These are phyloP conservation scores for Inonotus hispidus DNA, from an alignment of 1,284 basidiomycete species.

Conservation along the genomic window DNA sequence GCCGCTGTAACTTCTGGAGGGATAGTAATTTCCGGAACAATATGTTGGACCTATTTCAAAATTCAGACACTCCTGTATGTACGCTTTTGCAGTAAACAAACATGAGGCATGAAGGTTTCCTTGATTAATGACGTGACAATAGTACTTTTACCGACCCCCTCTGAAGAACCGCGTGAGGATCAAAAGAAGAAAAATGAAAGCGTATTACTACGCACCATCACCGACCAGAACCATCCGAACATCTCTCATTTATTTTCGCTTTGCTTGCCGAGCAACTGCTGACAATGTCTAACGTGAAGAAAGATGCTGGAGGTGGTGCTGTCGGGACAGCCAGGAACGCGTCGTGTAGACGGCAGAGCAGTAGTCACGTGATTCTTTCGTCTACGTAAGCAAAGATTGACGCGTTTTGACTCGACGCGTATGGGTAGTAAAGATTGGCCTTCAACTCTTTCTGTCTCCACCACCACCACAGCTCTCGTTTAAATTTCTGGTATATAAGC, in stretches of 20 bases:
- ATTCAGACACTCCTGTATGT: not conserved
- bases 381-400: not conserved
- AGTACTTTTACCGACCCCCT: conserved; percentile 92
- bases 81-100: conserved; percentile 34
- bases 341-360: not conserved
- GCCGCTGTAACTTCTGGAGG: conserved; percentile 94
- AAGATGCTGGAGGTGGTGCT: not conserved
- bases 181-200: not conserved
- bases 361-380: not conserved
- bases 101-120: conserved; percentile 86
- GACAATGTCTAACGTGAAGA: not conserved
- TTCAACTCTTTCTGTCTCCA: conserved; percentile 1
- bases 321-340: not conserved
- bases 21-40: conserved; percentile 93
- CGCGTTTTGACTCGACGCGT: conserved; percentile 14
- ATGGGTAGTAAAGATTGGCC: not conserved
- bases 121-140: conserved; percentile 96
- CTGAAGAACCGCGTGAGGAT: conserved; percentile 34
- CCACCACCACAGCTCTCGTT: conserved; percentile 4
- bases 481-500: not conserved
- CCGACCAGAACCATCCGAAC: conserved; percentile 20
- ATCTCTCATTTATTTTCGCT: conserved; percentile 17
- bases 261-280: not conserved
- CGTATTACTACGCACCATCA: conserved; percentile 16
- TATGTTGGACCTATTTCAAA: conserved; percentile 68